phyloP scores from a whole-genome alignment of 2,329 filamentous ascomycete genomes.

The Paecilomyces sp. region DNA sequence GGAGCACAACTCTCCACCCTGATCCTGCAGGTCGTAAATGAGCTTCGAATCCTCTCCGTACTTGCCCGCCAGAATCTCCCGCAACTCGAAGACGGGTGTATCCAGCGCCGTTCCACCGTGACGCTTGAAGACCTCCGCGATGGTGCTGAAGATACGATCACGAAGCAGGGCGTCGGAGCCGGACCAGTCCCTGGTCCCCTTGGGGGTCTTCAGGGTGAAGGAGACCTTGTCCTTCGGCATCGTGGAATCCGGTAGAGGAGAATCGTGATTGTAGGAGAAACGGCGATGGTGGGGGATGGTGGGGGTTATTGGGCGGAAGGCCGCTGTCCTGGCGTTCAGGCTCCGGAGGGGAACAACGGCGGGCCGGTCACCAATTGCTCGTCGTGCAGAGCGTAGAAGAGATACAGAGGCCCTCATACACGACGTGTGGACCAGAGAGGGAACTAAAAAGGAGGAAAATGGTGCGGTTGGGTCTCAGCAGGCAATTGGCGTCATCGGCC shows the following conservation, averaged over 20 bases:
- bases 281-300: conserved; percentile 12
- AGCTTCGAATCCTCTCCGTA: conserved; percentile 90
- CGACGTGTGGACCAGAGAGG: conserved; percentile 4
- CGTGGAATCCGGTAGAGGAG: conserved; percentile 5
- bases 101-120: conserved; percentile 75
- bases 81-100: conserved; percentile 77
- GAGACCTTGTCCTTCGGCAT: conserved; percentile 26
- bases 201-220: conserved; percentile 77
- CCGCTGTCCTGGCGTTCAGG: conserved; percentile 4
- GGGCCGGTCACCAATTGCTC: conserved; percentile 18
- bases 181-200: conserved; percentile 84
- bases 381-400: conserved; percentile 19
- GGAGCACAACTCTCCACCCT: conserved; percentile 78
- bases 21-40: conserved; percentile 83
- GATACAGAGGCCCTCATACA: conserved; percentile 22
- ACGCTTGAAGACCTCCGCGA: conserved; percentile 73
- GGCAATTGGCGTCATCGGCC: background rate
- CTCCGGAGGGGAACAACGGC: conserved; percentile 10
- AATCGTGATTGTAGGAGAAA: conserved; percentile 6
- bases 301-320: conserved; percentile 6
- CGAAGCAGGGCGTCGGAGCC: conserved; percentile 72
- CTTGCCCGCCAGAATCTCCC: conserved; percentile 80
- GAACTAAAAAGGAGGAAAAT: background rate
- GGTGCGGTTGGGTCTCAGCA: background rate
- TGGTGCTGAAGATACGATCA: conserved; percentile 70